Base-by-base conservation (phyloP, 768 basidiomycete species). In the Cubamyces sp. region DNA sequence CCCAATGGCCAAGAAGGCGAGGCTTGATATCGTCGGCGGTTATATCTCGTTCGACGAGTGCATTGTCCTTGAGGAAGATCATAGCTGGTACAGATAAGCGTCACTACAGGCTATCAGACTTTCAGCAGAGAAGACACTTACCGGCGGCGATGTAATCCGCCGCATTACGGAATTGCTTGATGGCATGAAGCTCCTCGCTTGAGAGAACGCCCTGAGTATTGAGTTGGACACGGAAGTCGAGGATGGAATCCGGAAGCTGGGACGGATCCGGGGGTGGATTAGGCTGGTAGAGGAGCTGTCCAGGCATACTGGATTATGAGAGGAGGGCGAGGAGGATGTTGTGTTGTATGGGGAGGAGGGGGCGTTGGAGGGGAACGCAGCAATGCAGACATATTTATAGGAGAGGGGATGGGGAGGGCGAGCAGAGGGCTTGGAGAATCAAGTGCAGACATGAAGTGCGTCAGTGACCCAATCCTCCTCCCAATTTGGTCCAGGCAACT, bases 1-100 rank as follows among this genome's bases (percentile, higher is more conserved):
- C 91, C 89, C 90, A 92, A 69, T 92, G 91, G 0, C 92, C 92
- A 8, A 94, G 81, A 25, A 94, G 82, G 68, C 91, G 85, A 43
- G 81, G 79, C 76, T 96, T 95, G 77, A 96, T 87, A 71, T 94
- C 82, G 46, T 89, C 85, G 28, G 81, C 76, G 19, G 77, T 80
- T 43, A 91, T 75, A 28, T 81, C 74, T 37, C 83, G 75, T 61
- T 88, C 83, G 34, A 95, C 75, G 2, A 92, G 80, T 12, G 86
- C 82, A 64, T 94, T 90, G 65, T 82, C 77, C 63, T 83, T 86
- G 60, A 96, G 77, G 77, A 92, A 96, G 64, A 95, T 94, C 90
- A 91, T 92, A 1, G 91, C 91, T 86, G 25, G 56, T 67, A 58
- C 69, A 30, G 46, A 42, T 43, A 18, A 49, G 40, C 19, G 4